A percentile compares a stretch with the other conserved stretches of the same genome.
phyloP scores from a whole-genome alignment of 2,329 filamentous ascomycete genomes.

The Aureobasidium sp. region DNA sequence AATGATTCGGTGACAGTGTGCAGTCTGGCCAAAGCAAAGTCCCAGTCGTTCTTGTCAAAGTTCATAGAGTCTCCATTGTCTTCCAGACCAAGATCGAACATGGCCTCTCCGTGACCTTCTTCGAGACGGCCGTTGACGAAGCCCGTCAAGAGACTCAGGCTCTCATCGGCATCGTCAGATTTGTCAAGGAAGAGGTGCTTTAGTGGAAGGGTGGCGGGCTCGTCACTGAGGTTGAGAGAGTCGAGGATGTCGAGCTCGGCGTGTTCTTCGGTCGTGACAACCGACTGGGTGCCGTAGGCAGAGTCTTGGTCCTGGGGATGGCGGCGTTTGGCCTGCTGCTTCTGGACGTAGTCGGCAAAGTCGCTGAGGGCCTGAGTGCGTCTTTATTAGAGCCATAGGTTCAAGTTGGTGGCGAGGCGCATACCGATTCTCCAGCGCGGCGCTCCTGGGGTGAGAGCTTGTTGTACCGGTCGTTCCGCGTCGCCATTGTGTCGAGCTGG shows the following conservation, averaged over 20 bases:
- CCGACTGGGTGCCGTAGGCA: constrained; percentile 25
- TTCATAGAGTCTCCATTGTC: constrained; percentile 81
- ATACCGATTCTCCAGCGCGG: constrained; percentile 78
- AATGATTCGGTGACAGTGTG: constrained; percentile 56
- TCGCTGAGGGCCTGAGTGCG: constrained; percentile 68
- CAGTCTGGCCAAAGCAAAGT: constrained; percentile 60
- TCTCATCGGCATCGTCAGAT: constrained; percentile 50
- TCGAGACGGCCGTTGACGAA: constrained; percentile 62
- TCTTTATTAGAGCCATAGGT: background rate
- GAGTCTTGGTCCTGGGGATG: constrained; percentile 28
- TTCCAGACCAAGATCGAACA: constrained; percentile 90
- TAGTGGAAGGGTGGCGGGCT: constrained; percentile 58
- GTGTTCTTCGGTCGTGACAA: constrained; percentile 53
- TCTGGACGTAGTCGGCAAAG: constrained; percentile 95
- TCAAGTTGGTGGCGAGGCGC: constrained; percentile 21
- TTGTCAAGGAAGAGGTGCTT: constrained; percentile 67
- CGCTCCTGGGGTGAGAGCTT: constrained; percentile 64
- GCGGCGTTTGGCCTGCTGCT: constrained; percentile 70
- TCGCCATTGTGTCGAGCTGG: constrained; percentile 23
- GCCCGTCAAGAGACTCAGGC: constrained; percentile 55
- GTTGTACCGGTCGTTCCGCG: constrained; percentile 30
- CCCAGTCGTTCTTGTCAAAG: constrained; percentile 69
- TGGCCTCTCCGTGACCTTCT: constrained; percentile 79
- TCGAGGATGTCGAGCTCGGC: constrained; percentile 89
- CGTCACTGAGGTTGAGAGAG: constrained; percentile 65